Evolutionary conservation across 2,329 filamentous ascomycete species (phyloP), one percentile per base, ranked within the genome.

Genomic region (Ophiosphaerella herpotricha): DNA sequence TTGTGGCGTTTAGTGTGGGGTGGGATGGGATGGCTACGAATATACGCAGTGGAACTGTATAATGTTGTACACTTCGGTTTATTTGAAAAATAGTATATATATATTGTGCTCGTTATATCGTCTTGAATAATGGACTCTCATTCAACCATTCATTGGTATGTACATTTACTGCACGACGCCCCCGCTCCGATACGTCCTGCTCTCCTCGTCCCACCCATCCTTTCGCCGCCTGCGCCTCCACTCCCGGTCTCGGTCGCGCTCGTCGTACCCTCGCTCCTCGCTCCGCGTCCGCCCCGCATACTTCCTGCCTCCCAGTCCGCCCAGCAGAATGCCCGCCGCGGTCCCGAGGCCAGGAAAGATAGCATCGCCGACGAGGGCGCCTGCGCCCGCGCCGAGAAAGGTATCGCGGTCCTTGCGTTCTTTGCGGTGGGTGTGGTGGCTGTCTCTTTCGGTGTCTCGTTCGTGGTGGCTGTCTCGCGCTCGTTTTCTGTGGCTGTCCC

Each of bases 121-220:
- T 21, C 18, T 21, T 21, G 4, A 21, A 21, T 21, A 21, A 21
- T 21, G 18, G 18, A 21, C 18, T 21, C 4, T 21, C 18, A 21
- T 21, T 21, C 18, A 21, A 21, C 4, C 18, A 21, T 21, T 21
- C 18, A 4, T 21, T 21, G 18, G 18, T 21, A 5, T 21, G 18
- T 21, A 5, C 18, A 21, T 21, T 3, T 29, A 84, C 82, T 84
- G 83, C 81, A 80, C 79, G 80, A 78, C 84, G 83, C 44, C 47
- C 13, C 67, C 67, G 39, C 85, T 87, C 86, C 85, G 83, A 52
- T 53, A 67, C 35, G 61, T 65, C 36, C 43, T 54, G 44, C 45
- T 66, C 39, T 64, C 60, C 74, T 60, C 77, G 74, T 65, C 66
- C 65, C 65, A 69, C 13, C 65, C 65, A 4, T 54, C 48, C 13